These are phyloP conservation scores for Quercus lobata DNA, from an alignment of 331 rosid species.

Conservation along the genomic window DNA sequence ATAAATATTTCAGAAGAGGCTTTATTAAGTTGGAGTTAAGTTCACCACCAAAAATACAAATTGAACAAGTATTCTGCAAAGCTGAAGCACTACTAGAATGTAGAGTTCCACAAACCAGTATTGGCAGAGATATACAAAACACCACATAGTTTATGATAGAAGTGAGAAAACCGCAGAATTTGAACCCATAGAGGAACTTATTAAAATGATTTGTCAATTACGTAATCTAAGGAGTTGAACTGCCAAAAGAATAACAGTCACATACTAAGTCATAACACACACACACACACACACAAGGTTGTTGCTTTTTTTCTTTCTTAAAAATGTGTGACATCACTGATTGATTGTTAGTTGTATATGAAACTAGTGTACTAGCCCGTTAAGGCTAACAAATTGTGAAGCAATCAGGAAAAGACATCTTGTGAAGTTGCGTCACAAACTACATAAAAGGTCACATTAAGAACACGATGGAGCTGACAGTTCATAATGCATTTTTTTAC, in stretches of 20 bases:
- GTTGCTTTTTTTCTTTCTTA: not conserved
- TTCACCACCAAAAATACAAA: not conserved
- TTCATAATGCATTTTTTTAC: not conserved
- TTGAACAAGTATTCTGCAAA: not conserved
- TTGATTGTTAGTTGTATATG: not conserved
- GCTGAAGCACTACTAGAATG: not conserved
- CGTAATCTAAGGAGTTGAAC: not conserved
- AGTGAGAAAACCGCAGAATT: not conserved
- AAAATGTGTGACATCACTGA: not conserved
- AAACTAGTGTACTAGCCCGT: not conserved
- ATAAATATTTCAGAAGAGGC: not conserved
- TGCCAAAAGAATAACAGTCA: not conserved
- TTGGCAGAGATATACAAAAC: not conserved
- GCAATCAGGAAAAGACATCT: not conserved
- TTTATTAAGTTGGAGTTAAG: not conserved
- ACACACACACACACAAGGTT: not conserved
- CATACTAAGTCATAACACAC: not conserved
- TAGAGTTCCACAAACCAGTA: not conserved
- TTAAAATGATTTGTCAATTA: not conserved
- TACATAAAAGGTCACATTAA: not conserved
- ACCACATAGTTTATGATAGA: not conserved
- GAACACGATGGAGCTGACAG: not conserved
- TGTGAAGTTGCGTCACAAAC: not conserved
- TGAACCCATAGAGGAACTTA: not conserved
- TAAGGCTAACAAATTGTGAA: not conserved